Evolutionary conservation across 306 rosid genomes (phyloP), one percentile per base, ranked within the genome.

Genomic region (Cotoneaster glaucophyllus): DNA sequence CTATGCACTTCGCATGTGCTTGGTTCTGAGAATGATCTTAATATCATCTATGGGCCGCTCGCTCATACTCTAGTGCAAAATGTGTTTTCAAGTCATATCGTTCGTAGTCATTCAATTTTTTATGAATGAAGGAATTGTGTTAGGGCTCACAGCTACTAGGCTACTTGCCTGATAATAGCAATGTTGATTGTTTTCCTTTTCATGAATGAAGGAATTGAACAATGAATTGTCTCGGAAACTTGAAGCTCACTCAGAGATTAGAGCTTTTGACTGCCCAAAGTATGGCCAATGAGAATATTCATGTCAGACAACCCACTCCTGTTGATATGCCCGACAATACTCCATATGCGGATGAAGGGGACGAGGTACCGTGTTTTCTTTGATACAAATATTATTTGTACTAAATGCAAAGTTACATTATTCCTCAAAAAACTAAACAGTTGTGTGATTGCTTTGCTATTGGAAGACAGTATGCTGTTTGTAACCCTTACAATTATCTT

Each of bases 181-280:
- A 77, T 74, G 28, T 79, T 41, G 54, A 50, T 65, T 53, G 66
- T 83, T 76, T 81, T 74, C 18, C 77, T 82, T 76, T 79, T 75
- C 44, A 74, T 79, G 58, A 78, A 71, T 78, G 82, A 69, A 96
- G 97, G 99, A 86, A 79, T 79, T 90, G 80, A 92, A 96, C 88
- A 86, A 85, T 78, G 99, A 92, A 76, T 71, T 96, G 80, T 86
- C 98, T 11, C 82, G 83, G 67, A 92, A 96, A 74, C 97, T 96
- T 48, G 98, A 96, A 85, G 75, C 85, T 77, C 99, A 92, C 99
- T 50, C 99, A 92, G 82, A 90, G 98, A 88, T 77, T 96, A 82
- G 99, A 96, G 88, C 90, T 96, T 77, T 86, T 92, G 90, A 89
- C 96, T 66, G 84, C 99, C 79, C 97, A 83, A 89, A 90, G 86